These are phyloP conservation scores for Cyclotella choctawhatcheeana DNA, from an alignment of 108 stramenopile genomes.

Conservation along the genomic window DNA sequence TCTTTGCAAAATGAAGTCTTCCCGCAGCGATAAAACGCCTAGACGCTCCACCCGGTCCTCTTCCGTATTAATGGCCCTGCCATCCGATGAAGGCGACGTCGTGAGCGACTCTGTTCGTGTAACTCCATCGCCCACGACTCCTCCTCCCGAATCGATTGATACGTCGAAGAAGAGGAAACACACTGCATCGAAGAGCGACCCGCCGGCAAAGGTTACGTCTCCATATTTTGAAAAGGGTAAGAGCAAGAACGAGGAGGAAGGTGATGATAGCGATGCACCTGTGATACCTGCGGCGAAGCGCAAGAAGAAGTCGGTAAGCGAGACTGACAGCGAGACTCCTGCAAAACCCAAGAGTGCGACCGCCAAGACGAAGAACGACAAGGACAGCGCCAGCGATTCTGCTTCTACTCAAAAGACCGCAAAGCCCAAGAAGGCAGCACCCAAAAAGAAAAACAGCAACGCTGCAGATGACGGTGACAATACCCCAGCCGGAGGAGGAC, in stretches of 20 bases:
- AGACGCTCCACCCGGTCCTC: not conserved
- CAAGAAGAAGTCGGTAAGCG: not conserved
- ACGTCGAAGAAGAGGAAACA: slow-evolving; percentile 4
- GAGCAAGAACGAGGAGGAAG: slow-evolving; percentile 18
- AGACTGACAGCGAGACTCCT: not conserved
- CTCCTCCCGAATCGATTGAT: not conserved
- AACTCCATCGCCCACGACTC: slow-evolving; percentile 16
- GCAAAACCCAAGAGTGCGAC: not conserved
- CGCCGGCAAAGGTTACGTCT: not conserved
- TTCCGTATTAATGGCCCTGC: not conserved
- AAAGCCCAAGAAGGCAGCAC: slow-evolving; percentile 6
- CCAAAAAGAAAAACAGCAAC: slow-evolving; percentile 23
- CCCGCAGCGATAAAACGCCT: not conserved
- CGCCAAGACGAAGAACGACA: not conserved
- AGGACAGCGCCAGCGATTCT: not conserved
- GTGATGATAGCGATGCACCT: slow-evolving; percentile 21
- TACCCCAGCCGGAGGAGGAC: slow-evolving; percentile 8
- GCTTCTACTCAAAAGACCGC: not conserved
- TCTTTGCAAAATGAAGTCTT: not conserved
- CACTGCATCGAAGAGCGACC: not conserved
- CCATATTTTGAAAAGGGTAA: slow-evolving; percentile 16
- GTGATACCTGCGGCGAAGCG: not conserved
- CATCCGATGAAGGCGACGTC: not conserved
- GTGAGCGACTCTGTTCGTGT: slow-evolving; percentile 1
- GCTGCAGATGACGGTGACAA: not conserved